phyloP scores from a whole-genome alignment of 2,329 filamentous ascomycete species.

The Cladophialophora immunda region DNA sequence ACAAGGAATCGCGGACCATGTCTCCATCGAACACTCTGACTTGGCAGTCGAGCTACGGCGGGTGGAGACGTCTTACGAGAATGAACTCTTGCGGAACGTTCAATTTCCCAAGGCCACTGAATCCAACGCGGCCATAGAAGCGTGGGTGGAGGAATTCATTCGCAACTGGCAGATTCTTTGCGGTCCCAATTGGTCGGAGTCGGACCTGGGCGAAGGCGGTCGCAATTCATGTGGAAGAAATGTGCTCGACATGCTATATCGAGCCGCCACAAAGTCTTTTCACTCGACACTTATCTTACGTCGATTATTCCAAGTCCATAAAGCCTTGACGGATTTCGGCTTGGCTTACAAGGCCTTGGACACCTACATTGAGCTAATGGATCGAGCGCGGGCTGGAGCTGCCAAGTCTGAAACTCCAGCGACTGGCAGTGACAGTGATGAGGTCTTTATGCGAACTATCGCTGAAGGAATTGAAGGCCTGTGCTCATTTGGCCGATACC shows the following conservation, averaged over 20 bases:
- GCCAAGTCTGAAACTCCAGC: constrained; percentile 66
- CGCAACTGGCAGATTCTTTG: constrained; percentile 86
- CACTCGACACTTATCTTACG: constrained; percentile 91
- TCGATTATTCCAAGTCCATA: constrained; percentile 85
- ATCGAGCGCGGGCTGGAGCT: constrained; percentile 82
- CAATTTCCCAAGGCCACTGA: constrained; percentile 86
- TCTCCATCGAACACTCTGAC: constrained; percentile 60
- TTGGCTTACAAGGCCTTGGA: constrained; percentile 90
- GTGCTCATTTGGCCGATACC: constrained; percentile 78
- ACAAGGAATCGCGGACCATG: constrained; percentile 26
- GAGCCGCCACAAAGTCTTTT: constrained; percentile 89
- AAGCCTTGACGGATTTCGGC: constrained; percentile 89
- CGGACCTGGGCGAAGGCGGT: constrained; percentile 82
- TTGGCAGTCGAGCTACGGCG: constrained; percentile 80
- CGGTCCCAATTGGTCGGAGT: constrained; percentile 79
- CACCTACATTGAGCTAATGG: constrained; percentile 88
- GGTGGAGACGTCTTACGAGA: constrained; percentile 82
- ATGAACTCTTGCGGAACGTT: constrained; percentile 77
- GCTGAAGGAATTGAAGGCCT: constrained; percentile 81
- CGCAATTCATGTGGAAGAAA: constrained; percentile 77
- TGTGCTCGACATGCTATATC: constrained; percentile 86
- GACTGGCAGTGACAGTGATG: constrained; percentile 80
- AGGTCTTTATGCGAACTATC: constrained; percentile 77
- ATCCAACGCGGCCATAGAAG: constrained; percentile 79
- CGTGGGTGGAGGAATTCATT: constrained; percentile 80